Evolutionary conservation across 2,329 filamentous ascomycete species (phyloP).

Genomic region (Alternaria angustiovoidea): DNA sequence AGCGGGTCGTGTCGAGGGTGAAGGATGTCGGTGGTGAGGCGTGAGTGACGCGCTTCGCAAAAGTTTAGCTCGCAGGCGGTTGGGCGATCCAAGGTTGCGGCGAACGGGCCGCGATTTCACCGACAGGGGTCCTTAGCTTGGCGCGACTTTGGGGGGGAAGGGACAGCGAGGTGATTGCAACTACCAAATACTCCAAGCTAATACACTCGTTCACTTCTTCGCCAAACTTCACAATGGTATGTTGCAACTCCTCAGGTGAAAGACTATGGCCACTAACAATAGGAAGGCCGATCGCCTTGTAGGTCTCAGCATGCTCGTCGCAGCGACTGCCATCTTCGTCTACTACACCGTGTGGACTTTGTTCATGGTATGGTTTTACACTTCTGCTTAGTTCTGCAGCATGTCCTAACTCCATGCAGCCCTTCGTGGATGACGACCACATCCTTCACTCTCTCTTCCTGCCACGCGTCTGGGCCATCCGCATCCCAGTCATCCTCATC

Average conservation of each 20-base stretch:
- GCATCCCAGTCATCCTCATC: conserved; percentile 95
- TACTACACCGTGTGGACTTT: conserved; percentile 99
- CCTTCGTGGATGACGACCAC: conserved; percentile 95
- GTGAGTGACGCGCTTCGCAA: conserved; percentile 27
- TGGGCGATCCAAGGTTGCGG: conserved; percentile 15
- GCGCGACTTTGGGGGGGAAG: conserved; percentile 22
- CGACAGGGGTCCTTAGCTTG: conserved; percentile 24
- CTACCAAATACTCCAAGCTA: conserved; percentile 14
- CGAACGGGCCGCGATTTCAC: conserved; percentile 26
- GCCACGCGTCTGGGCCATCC: conserved; percentile 97
- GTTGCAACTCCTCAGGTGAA: background rate
- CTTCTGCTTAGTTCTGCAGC: background rate
- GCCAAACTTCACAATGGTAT: conserved; percentile 41
- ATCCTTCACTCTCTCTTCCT: conserved; percentile 94
- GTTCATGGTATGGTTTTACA: conserved; percentile 76
- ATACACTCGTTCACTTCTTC: conserved; percentile 27
- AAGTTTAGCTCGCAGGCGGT: conserved; percentile 33
- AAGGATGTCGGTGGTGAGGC: conserved; percentile 6
- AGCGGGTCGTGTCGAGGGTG: conserved; percentile 7
- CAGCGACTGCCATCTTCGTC: conserved; percentile 75
- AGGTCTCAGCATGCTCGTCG: conserved; percentile 77
- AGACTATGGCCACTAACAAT: background rate
- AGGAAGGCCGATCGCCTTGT: conserved; percentile 87
- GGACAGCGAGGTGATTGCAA: conserved; percentile 29
- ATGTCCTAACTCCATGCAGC: conserved; percentile 61